Conservation (phyloP, 2,329 filamentous ascomycete species). For the Tolypocladium ophioglossoides region DNA sequence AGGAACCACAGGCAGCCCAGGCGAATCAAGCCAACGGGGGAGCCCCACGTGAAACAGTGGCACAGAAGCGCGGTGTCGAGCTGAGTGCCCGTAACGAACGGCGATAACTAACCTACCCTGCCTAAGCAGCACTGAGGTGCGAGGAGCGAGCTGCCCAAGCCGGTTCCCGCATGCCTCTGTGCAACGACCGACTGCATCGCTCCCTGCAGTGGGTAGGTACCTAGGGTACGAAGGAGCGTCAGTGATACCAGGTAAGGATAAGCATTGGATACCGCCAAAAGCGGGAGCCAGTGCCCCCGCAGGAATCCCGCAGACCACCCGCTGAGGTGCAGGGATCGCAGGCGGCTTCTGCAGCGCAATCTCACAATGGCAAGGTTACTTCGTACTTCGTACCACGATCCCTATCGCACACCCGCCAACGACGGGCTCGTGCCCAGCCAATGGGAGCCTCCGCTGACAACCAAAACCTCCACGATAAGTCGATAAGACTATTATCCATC, state of each 20-base stretch:
- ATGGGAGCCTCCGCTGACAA: neutral
- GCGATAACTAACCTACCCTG: too few relatives aligned
- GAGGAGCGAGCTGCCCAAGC: neutral
- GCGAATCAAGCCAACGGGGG: neutral
- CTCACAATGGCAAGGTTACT: neutral
- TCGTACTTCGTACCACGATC: neutral
- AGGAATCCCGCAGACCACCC: neutral
- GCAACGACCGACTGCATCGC: neutral
- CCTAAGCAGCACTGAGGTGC: neutral
- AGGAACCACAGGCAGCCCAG: neutral
- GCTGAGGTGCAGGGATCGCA: neutral
- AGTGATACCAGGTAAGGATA: neutral
- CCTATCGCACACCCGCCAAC: neutral
- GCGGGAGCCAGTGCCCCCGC: neutral
- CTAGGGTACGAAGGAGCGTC: too few relatives aligned
- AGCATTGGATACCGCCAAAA: neutral
- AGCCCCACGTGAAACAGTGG: neutral
- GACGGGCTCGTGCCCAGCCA: neutral
- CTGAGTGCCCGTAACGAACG: neutral
- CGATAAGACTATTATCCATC: constrained; percentile 2
- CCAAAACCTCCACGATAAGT: neutral
- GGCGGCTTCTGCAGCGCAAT: neutral
- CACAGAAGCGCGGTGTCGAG: too few relatives aligned
- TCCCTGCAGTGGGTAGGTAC: neutral
- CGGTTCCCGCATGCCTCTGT: neutral